Evolutionary conservation across 2,329 filamentous ascomycete species (phyloP).

Genomic region (Aspergillus ibericus): DNA sequence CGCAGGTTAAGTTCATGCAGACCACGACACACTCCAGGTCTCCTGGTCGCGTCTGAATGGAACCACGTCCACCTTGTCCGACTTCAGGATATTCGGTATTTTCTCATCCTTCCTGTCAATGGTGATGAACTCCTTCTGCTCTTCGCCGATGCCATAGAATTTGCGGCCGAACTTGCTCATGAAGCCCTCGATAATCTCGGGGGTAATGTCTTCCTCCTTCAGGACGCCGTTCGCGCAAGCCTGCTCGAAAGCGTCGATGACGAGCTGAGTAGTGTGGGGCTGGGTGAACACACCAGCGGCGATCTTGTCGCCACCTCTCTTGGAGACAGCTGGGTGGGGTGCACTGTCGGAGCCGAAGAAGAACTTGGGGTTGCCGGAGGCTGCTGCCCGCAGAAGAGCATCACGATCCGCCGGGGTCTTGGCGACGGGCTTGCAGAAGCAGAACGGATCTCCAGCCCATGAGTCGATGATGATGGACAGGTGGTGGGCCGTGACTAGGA

Average conservation of each 20-base stretch:
- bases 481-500: constrained; percentile 73
- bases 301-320: constrained; percentile 53
- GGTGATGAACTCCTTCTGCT: constrained; percentile 53
- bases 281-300: constrained; percentile 65
- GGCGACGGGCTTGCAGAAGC: constrained; percentile 75
- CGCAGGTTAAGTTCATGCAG: constrained; percentile 11
- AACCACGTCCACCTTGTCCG: constrained; percentile 61
- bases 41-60: constrained; percentile 64
- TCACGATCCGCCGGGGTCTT: constrained; percentile 72
- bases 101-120: constrained; percentile 57
- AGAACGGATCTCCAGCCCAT: constrained; percentile 70
- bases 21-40: constrained; percentile 44
- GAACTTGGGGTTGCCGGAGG: constrained; percentile 58
- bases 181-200: constrained; percentile 58
- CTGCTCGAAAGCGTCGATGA: constrained; percentile 59
- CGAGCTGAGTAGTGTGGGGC: constrained; percentile 58
- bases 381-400: constrained; percentile 65
- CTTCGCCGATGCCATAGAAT: constrained; percentile 58
- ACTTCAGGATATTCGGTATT: constrained; percentile 57
- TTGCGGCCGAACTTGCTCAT: constrained; percentile 56
- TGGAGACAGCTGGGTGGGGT: constrained; percentile 61
- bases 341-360: constrained; percentile 72
- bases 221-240: constrained; percentile 56
- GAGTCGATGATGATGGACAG: constrained; percentile 77
- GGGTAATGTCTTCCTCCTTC: constrained; percentile 54